Base-by-base conservation (phyloP, 2,329 filamentous ascomycete genomes). In the Phaeosphaeriaceae sp. region DNA sequence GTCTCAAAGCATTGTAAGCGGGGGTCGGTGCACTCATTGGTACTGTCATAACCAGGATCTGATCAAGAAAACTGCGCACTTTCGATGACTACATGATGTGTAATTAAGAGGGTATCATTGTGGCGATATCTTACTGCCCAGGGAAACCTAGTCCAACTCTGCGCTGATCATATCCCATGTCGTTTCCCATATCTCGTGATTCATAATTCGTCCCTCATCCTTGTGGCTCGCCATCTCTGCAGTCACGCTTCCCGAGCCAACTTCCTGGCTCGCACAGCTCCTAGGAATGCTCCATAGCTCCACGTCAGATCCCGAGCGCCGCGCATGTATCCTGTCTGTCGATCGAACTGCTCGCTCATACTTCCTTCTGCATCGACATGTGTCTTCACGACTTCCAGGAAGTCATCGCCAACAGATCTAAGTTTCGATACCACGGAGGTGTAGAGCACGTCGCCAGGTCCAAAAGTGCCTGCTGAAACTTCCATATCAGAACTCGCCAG, bases 301-400 rank as follows among this genome's bases (percentile, higher is more conserved):
- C 80, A 81, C 4, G 80, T 81, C 70, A 81, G 61, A 65, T 82
- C 78, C 21, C 62, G 63, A 27, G 79, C 80, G 1, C 79, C 79
- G 3, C 71, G 65, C 72, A 79, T 75, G 50, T 63, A 77, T 6
- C 80, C 80, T 7, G 68, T 79, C 19, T 65, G 68, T 3, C 72
- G 65, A 62, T 80, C 77, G 54, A 82, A 81, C 59, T 81, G 79
- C 71, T 82, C 80, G 60, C 78, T 79, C 70, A 82, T 69, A 13
- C 67, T 63, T 1, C 80, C 80, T 20, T 78, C 73, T 0, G 51
- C 57, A 55, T 74, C 74, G 1, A 78, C 70, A 65, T 82, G 78
- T 56, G 56, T 71, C 58, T 72, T 75, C 19, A 82, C 73, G 1
- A 80, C 74, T 3, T 74, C 69, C 17, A 82, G 56, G 53, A 81